These are phyloP conservation scores for Bathelium albidoporum DNA, from an alignment of 495 filamentous ascomycete species.

Conservation along the genomic window DNA sequence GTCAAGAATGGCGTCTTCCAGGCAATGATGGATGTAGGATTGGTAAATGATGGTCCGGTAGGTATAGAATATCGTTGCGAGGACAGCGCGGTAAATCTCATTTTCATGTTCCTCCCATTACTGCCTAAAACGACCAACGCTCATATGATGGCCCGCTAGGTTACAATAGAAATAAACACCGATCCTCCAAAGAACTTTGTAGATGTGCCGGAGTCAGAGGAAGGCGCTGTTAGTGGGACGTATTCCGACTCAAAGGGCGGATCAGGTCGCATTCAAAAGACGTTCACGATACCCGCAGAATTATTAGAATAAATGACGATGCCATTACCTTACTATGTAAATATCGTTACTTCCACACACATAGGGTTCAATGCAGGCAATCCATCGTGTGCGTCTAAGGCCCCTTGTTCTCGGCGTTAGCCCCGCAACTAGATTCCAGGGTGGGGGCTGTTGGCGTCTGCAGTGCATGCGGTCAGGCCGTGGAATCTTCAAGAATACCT, in stretches of 20 bases:
- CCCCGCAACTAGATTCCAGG: not conserved
- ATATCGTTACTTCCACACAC: no score
- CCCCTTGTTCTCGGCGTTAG: not conserved
- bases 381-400: not conserved
- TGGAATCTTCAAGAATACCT: not conserved
- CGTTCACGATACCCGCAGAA: conserved; percentile 17
- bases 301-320: conserved; percentile 13
- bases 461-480: conserved; percentile 1
- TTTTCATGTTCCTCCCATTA: conserved; percentile 24
- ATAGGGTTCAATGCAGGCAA: no score
- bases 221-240: conserved; percentile 10
- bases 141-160: conserved; percentile 32
- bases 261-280: conserved; percentile 18
- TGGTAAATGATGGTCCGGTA: conserved; percentile 93
- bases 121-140: conserved; percentile 14
- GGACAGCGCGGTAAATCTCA: conserved; percentile 45
- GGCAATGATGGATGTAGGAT: conserved; percentile 95
- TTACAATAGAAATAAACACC: conserved; percentile 57
- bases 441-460: no score
- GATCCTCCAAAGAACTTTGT: conserved; percentile 38
- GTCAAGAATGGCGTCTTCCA: conserved; percentile 95
- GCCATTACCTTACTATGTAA: no score
- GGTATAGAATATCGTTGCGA: conserved; percentile 57
- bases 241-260: not conserved
- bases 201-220: conserved; percentile 17